Evolutionary conservation across 768 basidiomycete genomes (phyloP).

Genomic region (Russula griseocarnosa): DNA sequence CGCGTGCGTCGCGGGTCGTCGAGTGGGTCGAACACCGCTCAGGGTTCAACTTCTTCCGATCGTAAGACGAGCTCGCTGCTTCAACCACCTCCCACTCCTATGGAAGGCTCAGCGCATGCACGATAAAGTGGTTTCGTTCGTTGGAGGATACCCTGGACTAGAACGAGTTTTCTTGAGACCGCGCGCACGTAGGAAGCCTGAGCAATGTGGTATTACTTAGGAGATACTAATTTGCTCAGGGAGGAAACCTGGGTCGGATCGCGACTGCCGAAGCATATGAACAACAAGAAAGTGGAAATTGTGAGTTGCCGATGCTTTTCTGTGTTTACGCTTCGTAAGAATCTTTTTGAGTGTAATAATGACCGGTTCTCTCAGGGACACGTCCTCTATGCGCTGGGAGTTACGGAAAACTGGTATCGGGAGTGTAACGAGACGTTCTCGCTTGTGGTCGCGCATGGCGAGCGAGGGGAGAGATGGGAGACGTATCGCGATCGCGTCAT

Average conservation of each 20-base stretch:
- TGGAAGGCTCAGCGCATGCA: constrained; percentile 6
- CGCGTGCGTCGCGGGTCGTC: too few relatives aligned
- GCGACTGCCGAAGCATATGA: constrained; percentile 8
- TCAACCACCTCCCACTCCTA: constrained; percentile 4
- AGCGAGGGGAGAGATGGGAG: constrained; percentile 15
- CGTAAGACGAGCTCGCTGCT: background rate
- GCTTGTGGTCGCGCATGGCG: constrained; percentile 18
- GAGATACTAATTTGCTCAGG: constrained; percentile 21
- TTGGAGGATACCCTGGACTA: constrained; percentile 12
- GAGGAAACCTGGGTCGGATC: constrained; percentile 18
- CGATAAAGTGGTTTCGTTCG: constrained; percentile 13
- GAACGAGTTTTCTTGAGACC: constrained; percentile 18
- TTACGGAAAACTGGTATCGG: constrained; percentile 20
- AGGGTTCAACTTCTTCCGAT: too few relatives aligned
- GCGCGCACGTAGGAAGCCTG: constrained; percentile 2
- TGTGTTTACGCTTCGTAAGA: too few relatives aligned
- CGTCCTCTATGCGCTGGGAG: constrained; percentile 16
- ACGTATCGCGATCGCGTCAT: constrained; percentile 5
- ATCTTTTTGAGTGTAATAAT: too few relatives aligned
- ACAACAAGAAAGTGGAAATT: constrained; percentile 10
- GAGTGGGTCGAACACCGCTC: too few relatives aligned
- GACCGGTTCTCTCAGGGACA: constrained; percentile 2
- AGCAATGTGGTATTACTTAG: constrained; percentile 19
- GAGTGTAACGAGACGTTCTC: constrained; percentile 25
- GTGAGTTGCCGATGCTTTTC: background rate